These are phyloP conservation scores for Pleoardoris graminearum DNA, from an alignment of 2,329 filamentous ascomycete species.

Conservation along the genomic window DNA sequence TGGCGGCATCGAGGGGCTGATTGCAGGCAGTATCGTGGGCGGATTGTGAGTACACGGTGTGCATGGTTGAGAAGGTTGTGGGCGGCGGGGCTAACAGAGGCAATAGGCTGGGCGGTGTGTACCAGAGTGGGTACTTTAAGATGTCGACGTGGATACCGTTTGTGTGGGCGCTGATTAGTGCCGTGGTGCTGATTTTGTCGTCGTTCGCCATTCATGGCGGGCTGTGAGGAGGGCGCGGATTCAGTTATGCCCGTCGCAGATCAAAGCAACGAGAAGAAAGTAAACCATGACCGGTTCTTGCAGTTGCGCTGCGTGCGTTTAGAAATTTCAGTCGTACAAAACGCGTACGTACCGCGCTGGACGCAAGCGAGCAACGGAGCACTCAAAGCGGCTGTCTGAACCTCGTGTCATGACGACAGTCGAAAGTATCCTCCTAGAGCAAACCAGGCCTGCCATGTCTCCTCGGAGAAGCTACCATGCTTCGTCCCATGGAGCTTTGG, in stretches of 20 bases:
- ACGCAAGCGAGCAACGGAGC: slow-evolving; percentile 8
- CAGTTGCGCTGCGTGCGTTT: too few species aligned
- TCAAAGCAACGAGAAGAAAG: too few species aligned
- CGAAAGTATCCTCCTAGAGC: slow-evolving; percentile 18
- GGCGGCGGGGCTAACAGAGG: slow-evolving; percentile 9
- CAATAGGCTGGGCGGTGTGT: slow-evolving; percentile 75
- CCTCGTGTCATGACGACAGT: slow-evolving; percentile 15
- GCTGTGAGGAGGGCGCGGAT: slow-evolving; percentile 57
- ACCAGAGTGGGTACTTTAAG: slow-evolving; percentile 78
- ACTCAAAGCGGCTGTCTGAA: slow-evolving; percentile 18
- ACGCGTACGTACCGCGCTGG: neutral
- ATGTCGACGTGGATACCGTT: slow-evolving; percentile 97
- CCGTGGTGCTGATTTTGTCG: slow-evolving; percentile 79
- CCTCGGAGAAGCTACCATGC: slow-evolving; percentile 1
- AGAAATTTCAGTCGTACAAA: too few species aligned
- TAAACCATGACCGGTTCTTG: too few species aligned
- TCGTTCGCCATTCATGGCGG: slow-evolving; percentile 93
- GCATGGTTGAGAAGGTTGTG: neutral
- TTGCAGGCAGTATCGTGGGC: slow-evolving; percentile 81
- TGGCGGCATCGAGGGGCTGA: slow-evolving; percentile 73
- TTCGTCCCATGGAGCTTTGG: slow-evolving; percentile 11
- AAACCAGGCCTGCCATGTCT: slow-evolving; percentile 5
- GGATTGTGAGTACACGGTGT: slow-evolving; percentile 63
- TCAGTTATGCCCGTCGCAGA: neutral
- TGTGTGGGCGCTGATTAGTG: slow-evolving; percentile 83